Evolutionary conservation across 257 asterid genomes (phyloP), one percentile per base, ranked within the genome.

Genomic region (Gentiana straminea): DNA sequence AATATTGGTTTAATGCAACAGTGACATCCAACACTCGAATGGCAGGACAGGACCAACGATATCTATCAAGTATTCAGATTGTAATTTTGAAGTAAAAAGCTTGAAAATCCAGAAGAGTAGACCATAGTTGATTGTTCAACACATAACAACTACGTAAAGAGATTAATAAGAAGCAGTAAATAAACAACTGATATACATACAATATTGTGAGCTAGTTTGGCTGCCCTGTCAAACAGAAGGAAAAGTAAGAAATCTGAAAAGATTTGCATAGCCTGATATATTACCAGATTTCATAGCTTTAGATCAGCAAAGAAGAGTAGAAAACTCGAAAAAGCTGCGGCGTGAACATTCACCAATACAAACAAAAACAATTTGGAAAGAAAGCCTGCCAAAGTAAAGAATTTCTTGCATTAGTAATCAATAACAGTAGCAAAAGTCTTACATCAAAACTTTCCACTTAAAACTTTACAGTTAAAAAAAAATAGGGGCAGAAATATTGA

Each of bases 311-410:
- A 86, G 66, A 80, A 59, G 63, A 84, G 68, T 57, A 73, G 65
- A 89, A 84, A 79, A 81, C 68, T 61, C 81, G 70, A 75, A 83
- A 62, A 48, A 78, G 77, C 69, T 76, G 84, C 48, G 89, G 65
- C 55, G 75, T 86, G 61, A 78, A 69, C 94, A 83, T 77, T 79
- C 75, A 76, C 79, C 34, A 70, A 47, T 55, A 66, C 33, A 60
- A 64, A 46, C 50, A 43, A 24, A 59, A 38, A 58, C n/a, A 38
- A 62, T 32, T 49, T 33, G 68, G 15, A 15, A 50, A 44, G 57
- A 55, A 63, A 54, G 52, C 36, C 59, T 36, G 46, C 44, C 50
- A 50, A 61, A 24, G 11, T 15, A 52, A 62, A 57, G 5, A 11
- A 2, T 1, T 35, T 24, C 46, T 41, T 5, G 46, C 46, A 10